phyloP scores from a whole-genome alignment of 2,329 filamentous ascomycete genomes.

The Scedosporium dehoogii region DNA sequence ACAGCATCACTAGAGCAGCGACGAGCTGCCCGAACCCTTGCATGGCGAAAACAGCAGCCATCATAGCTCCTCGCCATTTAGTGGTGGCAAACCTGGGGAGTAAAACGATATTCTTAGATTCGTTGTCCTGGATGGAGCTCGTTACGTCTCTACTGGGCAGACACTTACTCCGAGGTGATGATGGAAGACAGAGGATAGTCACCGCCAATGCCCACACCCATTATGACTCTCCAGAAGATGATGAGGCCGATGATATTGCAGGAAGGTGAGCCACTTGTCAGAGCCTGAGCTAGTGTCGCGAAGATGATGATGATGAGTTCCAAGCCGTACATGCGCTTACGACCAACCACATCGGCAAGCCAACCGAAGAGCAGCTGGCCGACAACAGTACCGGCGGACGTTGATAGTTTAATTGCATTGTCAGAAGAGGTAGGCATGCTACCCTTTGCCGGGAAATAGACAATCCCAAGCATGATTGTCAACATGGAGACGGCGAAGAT shows the following conservation, averaged over 20 bases:
- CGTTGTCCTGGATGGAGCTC: too few relatives aligned
- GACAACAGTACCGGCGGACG: constrained; percentile 56
- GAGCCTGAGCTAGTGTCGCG: constrained; percentile 61
- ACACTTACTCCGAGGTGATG: constrained; percentile 65
- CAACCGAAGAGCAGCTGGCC: constrained; percentile 74
- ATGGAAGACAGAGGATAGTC: constrained; percentile 77
- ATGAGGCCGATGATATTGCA: constrained; percentile 56
- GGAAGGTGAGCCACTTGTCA: constrained; percentile 52
- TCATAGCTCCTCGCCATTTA: constrained; percentile 79
- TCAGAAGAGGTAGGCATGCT: too few relatives aligned
- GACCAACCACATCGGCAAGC: constrained; percentile 67
- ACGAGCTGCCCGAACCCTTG: constrained; percentile 73
- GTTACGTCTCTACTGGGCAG: constrained; percentile 8
- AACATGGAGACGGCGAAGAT: constrained; percentile 59
- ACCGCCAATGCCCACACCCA: constrained; percentile 37
- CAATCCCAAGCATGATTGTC: too few relatives aligned
- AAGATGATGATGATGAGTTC: constrained; percentile 75
- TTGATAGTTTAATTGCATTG: too few relatives aligned
- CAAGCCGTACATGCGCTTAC: constrained; percentile 63
- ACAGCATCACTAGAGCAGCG: constrained; percentile 66
- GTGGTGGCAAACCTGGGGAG: constrained; percentile 55
- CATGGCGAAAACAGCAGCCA: constrained; percentile 80
- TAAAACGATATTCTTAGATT: too few relatives aligned
- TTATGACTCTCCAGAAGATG: constrained; percentile 74
- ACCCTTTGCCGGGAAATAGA: too few relatives aligned